Conservation (phyloP, 192 early-diverging fungal genomes). For the Spinellus fusiger region DNA sequence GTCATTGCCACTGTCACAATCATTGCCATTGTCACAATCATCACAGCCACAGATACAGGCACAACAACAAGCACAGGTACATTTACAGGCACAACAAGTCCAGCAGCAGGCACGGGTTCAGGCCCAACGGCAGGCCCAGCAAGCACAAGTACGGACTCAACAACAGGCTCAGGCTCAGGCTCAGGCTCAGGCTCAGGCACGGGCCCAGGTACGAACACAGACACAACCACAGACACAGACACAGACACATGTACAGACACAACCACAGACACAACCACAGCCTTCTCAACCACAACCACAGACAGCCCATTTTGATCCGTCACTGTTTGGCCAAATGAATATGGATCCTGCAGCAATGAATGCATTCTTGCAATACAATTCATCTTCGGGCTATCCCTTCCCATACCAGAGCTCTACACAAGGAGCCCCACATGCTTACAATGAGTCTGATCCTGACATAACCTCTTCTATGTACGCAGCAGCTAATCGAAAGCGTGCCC, state of each 20-base stretch:
- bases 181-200: neutral
- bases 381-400: neutral
- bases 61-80: neutral
- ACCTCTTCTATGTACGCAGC: conserved; percentile 2
- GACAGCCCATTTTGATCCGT: neutral
- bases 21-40: neutral
- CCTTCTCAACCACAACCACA: neutral
- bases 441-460: conserved; percentile 1
- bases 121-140: neutral
- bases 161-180: neutral
- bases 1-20: neutral
- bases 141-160: neutral
- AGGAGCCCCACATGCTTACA: conserved; percentile 6
- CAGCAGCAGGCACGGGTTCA: neutral
- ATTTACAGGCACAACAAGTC: neutral
- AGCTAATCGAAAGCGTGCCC: conserved; percentile 21
- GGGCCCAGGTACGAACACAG: conserved; percentile 5
- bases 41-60: too few relatives aligned
- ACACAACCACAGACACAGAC: neutral
- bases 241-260: neutral
- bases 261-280: conserved; percentile 8
- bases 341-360: conserved; percentile 30
- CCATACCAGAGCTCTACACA: neutral
- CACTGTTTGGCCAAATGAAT: conserved; percentile 16
- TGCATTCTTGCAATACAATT: conserved; percentile 22